Evolutionary conservation across 164 flowering plant genomes (phyloP), one percentile per base, ranked within the genome.

Genomic region (Stephania yunnanensis): DNA sequence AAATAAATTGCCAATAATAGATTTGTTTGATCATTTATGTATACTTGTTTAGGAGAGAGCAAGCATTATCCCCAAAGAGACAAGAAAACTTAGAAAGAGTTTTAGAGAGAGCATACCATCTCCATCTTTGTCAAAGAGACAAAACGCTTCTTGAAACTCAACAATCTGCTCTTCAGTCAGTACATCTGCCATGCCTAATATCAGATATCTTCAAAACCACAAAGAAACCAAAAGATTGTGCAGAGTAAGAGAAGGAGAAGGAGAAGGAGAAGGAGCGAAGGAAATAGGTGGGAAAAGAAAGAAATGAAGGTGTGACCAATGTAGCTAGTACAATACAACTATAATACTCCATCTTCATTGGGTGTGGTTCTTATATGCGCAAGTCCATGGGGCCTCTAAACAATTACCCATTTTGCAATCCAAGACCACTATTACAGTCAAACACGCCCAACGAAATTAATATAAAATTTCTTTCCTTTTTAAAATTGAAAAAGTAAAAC

Each of bases 101-200:
- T 19, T 15, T 58, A 12, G 64, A 6, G 64, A 58, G 19, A 31
- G 68, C 68, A 2, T 48, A 87, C 90, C 90, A 77, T 86, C 89
- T 64, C 89, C 87, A 83, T 86, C 89, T 67, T 74, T 83, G 76
- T 86, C 90, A 70, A 87, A 77, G 6, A 87, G 74, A 71, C 84
- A 76, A 71, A 87, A 87, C 1, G 86, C 90, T 78, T 87, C 90
- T 66, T 81, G 79, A 72, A 86, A 86, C 79, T 86, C 86, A 52
- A 66, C 70, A 77, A 86, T 82, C 76, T 82, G 86, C 45, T 83
- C 79, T 46, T 78, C 83, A 71, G 74, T 72, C 70, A 81, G 44
- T 10, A 81, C 78, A 31, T 83, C 87, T 66, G 78, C 81, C 82
- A 77, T 80, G 10, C 22, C 69, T 25, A 48, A 64, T 36, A 36